These are phyloP conservation scores for Babesia sp. DNA, from an alignment of 169 alveolate species.

Conservation along the genomic window DNA sequence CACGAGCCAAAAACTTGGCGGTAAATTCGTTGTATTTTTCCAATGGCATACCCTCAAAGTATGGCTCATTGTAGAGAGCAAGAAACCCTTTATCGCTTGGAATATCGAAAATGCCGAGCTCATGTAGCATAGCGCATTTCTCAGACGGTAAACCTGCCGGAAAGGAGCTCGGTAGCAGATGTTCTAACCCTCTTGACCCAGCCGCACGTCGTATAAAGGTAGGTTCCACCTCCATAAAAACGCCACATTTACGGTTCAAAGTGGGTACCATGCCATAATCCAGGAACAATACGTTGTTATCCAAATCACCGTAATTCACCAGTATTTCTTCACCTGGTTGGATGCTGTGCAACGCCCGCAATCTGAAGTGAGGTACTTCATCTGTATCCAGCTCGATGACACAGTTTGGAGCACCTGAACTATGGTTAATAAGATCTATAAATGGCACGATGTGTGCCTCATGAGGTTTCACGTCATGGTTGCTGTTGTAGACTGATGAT, in stretches of 20 bases:
- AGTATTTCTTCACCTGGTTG: constrained; percentile 38
- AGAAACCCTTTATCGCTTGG: constrained; percentile 27
- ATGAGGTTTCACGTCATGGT: neutral
- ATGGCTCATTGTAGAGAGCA: constrained; percentile 48
- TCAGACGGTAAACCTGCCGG: constrained; percentile 64
- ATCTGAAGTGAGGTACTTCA: neutral
- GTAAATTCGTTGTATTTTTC: constrained; percentile 42
- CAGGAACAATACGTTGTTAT: constrained; percentile 39
- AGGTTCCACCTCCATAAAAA: constrained; percentile 54
- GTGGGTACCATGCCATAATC: constrained; percentile 61
- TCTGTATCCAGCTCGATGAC: constrained; percentile 5
- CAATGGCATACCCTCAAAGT: constrained; percentile 63
- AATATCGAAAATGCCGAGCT: constrained; percentile 44
- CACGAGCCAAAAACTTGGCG: constrained; percentile 34
- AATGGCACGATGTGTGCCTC: constrained; percentile 54
- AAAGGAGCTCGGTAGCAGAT: constrained; percentile 39
- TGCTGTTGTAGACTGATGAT: neutral
- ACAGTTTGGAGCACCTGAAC: constrained; percentile 29
- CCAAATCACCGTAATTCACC: constrained; percentile 48
- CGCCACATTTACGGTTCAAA: constrained; percentile 21
- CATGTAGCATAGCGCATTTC: constrained; percentile 27
- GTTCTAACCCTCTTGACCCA: neutral
- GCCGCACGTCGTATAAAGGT: constrained; percentile 37
- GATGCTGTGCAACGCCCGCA: constrained; percentile 10
- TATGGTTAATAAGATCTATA: constrained; percentile 46